Conservation (phyloP, 2,329 filamentous ascomycete species). For the Fusarium robinianum region DNA sequence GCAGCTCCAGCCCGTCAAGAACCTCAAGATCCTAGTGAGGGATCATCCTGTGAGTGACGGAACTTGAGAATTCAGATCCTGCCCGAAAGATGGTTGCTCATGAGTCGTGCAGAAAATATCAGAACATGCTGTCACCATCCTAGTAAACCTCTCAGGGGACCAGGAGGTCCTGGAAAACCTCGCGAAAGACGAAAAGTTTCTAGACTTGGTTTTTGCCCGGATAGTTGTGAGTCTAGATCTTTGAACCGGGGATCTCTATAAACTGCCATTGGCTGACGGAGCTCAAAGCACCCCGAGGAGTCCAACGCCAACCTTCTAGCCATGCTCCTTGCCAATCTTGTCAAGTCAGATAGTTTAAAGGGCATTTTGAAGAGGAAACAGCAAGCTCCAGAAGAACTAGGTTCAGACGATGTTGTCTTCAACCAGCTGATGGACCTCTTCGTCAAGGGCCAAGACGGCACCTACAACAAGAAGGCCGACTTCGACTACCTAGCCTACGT, state of each 20-base stretch:
- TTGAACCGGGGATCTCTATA: too few species aligned
- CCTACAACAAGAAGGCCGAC: conserved; percentile 82
- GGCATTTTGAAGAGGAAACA: conserved; percentile 71
- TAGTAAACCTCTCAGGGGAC: conserved; percentile 84
- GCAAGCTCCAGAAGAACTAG: conserved; percentile 68
- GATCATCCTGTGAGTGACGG: conserved; percentile 72
- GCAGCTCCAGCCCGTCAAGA: conserved; percentile 76
- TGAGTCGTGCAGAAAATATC: conserved; percentile 71
- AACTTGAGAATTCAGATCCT: background rate
- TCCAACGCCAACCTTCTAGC: conserved; percentile 81
- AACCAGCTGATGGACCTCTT: conserved; percentile 96
- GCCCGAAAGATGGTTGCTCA: conserved; percentile 6
- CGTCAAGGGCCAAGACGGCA: conserved; percentile 83
- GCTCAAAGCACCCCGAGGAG: conserved; percentile 70
- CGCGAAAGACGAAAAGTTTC: conserved; percentile 77
- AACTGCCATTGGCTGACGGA: conserved; percentile 1
- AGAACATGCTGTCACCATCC: conserved; percentile 88
- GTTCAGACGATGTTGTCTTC: conserved; percentile 72
- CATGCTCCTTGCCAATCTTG: conserved; percentile 92
- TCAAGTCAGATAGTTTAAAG: conserved; percentile 76
- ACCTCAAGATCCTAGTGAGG: conserved; percentile 83
- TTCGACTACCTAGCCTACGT: conserved; percentile 94
- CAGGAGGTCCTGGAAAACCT: conserved; percentile 73
- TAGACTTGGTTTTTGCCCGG: conserved; percentile 72
- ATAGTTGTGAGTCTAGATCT: conserved; percentile 72